A percentile compares a stretch with the other conserved stretches of the same genome.
These are phyloP conservation scores for Arachis hypogaea DNA, from an alignment of 306 rosid species.

Conservation along the genomic window DNA sequence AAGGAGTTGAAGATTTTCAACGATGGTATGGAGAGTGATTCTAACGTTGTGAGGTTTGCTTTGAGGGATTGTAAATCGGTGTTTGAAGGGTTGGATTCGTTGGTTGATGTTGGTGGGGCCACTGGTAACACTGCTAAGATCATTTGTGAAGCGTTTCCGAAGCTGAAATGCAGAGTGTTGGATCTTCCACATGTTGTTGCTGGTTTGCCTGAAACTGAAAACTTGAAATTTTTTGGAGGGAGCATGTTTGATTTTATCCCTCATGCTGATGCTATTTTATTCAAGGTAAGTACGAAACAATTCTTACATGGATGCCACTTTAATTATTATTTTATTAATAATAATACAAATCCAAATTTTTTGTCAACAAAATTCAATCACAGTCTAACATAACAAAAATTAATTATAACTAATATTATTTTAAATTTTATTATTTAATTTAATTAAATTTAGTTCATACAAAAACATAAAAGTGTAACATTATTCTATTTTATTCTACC, in stretches of 20 bases:
- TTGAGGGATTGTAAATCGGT: not conserved
- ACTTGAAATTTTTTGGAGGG: not conserved
- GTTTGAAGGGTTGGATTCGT: not conserved
- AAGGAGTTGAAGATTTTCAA: not conserved
- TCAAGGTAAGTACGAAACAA: not conserved
- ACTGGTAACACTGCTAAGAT: not conserved
- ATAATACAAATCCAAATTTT: too few species aligned
- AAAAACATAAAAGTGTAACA: too few species aligned
- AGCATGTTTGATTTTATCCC: not conserved
- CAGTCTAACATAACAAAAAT: too few species aligned
- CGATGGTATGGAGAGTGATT: not conserved
- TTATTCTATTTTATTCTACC: too few species aligned
- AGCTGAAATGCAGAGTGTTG: not conserved
- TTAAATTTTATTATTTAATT: too few species aligned
- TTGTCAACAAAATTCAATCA: too few species aligned
- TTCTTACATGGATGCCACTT: too few species aligned
- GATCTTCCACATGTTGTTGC: not conserved
- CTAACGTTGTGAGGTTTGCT: not conserved
- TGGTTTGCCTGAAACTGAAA: not conserved
- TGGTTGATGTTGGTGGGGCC: not conserved
- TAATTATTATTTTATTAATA: too few species aligned
- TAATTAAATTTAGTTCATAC: too few species aligned
- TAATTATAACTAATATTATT: too few species aligned
- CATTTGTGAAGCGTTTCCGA: not conserved
- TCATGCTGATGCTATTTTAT: not conserved